These are phyloP conservation scores for Acacia pycnantha DNA, from an alignment of 331 rosid species.

Conservation along the genomic window DNA sequence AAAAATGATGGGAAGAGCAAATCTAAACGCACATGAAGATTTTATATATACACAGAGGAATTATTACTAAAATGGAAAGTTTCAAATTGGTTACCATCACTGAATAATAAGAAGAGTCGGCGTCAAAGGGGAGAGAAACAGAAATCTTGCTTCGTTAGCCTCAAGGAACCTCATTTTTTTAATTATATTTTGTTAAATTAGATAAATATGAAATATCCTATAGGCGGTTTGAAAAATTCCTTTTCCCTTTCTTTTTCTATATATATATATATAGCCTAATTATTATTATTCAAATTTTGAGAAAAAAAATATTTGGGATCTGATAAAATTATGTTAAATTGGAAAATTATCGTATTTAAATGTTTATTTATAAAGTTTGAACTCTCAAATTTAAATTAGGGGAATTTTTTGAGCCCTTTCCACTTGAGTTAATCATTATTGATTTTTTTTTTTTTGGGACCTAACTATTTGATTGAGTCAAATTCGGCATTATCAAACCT, in stretches of 20 bases:
- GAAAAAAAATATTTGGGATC: background rate
- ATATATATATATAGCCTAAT: background rate
- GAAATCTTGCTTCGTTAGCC: background rate
- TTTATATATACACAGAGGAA: background rate
- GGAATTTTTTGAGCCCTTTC: too few relatives aligned
- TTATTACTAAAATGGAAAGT: background rate
- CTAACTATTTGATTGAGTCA: too few relatives aligned
- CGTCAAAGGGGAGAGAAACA: background rate
- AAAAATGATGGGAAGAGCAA: background rate
- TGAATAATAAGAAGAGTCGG: background rate
- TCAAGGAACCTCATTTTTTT: background rate
- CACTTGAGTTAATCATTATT: too few relatives aligned
- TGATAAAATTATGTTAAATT: too few relatives aligned
- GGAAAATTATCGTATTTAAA: too few relatives aligned
- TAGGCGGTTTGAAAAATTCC: constrained; percentile 1
- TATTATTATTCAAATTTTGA: background rate
- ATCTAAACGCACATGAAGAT: background rate
- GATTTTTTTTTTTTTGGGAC: too few relatives aligned
- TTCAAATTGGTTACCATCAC: background rate
- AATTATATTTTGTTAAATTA: background rate
- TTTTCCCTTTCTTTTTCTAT: background rate
- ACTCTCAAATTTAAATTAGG: too few relatives aligned
- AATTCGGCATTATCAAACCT: too few relatives aligned
- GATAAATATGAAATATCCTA: background rate
- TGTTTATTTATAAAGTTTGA: too few relatives aligned